A percentile compares a stretch with the other conserved stretches of the same genome.
These are phyloP conservation scores for Astrothelium subdiscretum DNA, from an alignment of 495 filamentous ascomycete genomes.

Conservation along the genomic window DNA sequence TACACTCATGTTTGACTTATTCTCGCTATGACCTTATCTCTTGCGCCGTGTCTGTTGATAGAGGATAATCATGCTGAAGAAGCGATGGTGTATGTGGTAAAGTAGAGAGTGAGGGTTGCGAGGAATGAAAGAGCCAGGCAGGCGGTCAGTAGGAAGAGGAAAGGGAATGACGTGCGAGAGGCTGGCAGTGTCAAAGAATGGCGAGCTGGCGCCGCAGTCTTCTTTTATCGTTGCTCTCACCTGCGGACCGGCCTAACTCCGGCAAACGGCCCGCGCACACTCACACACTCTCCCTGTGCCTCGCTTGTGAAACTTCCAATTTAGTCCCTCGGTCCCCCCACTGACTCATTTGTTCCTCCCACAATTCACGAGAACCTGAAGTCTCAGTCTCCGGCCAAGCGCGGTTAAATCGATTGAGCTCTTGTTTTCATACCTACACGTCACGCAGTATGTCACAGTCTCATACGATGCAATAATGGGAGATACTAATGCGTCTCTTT, in stretches of 20 bases:
- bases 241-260: background rate
- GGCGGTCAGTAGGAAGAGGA: background rate
- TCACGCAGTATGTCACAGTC: background rate
- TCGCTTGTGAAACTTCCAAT: too few relatives aligned
- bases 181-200: background rate
- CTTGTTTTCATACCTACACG: slow-evolving; percentile 45
- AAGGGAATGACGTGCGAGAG: too few relatives aligned
- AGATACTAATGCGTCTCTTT: background rate
- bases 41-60: background rate
- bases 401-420: slow-evolving; percentile 96
- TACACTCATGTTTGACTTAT: background rate
- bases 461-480: background rate
- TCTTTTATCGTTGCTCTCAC: slow-evolving; percentile 12
- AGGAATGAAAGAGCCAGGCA: background rate
- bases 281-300: slow-evolving; percentile 12
- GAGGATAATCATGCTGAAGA: background rate
- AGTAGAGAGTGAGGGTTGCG: background rate
- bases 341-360: background rate
- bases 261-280: slow-evolving; percentile 38
- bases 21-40: background rate
- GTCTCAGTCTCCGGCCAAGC: slow-evolving; percentile 76
- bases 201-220: background rate
- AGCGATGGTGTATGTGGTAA: background rate
- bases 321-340: too few relatives aligned
- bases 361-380: slow-evolving; percentile 49